Conservation (phyloP, 169 alveolate genomes). For the Cryptosporidium xiaoi region DNA sequence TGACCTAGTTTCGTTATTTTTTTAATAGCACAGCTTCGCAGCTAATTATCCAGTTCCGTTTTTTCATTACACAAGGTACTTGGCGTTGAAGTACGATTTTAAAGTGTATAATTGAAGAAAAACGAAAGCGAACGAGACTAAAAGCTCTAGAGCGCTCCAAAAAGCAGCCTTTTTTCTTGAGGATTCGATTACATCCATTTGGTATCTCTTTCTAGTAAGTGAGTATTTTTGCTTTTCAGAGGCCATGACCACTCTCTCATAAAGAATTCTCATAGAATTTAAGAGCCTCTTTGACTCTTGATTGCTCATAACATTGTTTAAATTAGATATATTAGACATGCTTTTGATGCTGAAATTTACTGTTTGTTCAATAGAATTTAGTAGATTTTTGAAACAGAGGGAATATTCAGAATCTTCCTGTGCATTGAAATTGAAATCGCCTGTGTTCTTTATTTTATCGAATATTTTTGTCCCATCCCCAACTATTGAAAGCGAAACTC, state of each 20-base stretch:
- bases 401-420: conserved; percentile 5
- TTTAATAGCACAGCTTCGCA: too few species aligned
- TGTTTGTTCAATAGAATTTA: conserved; percentile 56
- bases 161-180: conserved; percentile 54
- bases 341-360: conserved; percentile 38
- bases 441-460: conserved; percentile 38
- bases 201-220: conserved; percentile 50
- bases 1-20: background rate
- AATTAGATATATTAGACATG: background rate
- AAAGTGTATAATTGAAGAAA: conserved; percentile 37
- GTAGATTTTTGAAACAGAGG: conserved; percentile 44
- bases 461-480: conserved; percentile 3
- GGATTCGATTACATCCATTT: conserved; percentile 66
- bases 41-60: background rate
- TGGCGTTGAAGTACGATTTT: conserved; percentile 44
- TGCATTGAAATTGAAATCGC: conserved; percentile 30
- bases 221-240: conserved; percentile 63
- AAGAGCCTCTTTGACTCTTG: conserved; percentile 28
- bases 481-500: conserved; percentile 24
- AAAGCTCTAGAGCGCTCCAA: conserved; percentile 50
- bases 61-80: conserved; percentile 21
- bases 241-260: conserved; percentile 42
- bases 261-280: conserved; percentile 57
- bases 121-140: conserved; percentile 29
- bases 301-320: conserved; percentile 47